A percentile compares a stretch with the other conserved stretches of the same genome.
phyloP scores from a whole-genome alignment of 805 yeast genomes.

The Priceomyces medius region DNA sequence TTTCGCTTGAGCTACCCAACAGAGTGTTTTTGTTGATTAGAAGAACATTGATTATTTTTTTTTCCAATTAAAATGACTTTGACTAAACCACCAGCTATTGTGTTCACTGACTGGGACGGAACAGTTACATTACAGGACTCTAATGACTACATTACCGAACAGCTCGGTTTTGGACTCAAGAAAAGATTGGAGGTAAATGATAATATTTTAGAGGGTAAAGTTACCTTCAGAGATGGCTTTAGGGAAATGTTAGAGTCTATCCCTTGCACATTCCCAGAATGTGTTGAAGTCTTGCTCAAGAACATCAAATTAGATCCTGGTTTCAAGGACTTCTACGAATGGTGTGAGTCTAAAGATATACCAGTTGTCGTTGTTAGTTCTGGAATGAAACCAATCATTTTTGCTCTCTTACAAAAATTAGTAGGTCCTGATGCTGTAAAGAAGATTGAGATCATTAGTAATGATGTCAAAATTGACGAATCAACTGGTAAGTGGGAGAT shows the following conservation, averaged over 20 bases:
- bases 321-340: slow-evolving; percentile 73
- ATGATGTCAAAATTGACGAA: slow-evolving; percentile 58
- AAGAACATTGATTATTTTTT: too few relatives aligned
- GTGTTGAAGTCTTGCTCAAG: slow-evolving; percentile 66
- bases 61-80: too few relatives aligned
- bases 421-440: slow-evolving; percentile 75
- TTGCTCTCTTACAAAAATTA: slow-evolving; percentile 67
- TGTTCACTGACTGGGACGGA: slow-evolving; percentile 98
- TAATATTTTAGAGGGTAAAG: slow-evolving; percentile 65
- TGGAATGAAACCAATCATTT: slow-evolving; percentile 92
- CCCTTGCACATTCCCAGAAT: slow-evolving; percentile 72
- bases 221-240: slow-evolving; percentile 80
- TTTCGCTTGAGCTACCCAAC: too few relatives aligned
- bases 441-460: slow-evolving; percentile 77
- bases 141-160: slow-evolving; percentile 87
- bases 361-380: slow-evolving; percentile 87
- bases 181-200: slow-evolving; percentile 68
- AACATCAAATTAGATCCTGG: slow-evolving; percentile 85
- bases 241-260: slow-evolving; percentile 79
- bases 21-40: too few relatives aligned
- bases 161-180: slow-evolving; percentile 77
- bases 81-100: slow-evolving; percentile 56
- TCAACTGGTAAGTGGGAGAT: slow-evolving; percentile 76
- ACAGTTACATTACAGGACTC: slow-evolving; percentile 95
- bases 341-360: slow-evolving; percentile 68